Percentiles rank a stretch among this genome's conserved stretches.
phyloP scores from a whole-genome alignment of 495 filamentous ascomycete genomes.

The Tuber microsphaerosporum region DNA sequence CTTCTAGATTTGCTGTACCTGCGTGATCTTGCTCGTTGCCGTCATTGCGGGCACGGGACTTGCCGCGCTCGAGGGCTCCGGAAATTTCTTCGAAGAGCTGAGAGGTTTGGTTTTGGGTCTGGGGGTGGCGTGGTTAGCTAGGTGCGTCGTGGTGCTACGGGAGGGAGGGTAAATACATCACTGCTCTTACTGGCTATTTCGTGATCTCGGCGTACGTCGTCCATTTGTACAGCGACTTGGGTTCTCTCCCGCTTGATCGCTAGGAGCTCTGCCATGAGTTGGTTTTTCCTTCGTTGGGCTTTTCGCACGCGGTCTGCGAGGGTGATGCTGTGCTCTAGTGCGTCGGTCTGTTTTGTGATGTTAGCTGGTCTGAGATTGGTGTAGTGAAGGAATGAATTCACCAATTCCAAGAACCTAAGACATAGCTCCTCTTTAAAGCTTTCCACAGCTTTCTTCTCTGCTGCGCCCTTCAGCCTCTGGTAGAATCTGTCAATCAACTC shows the following conservation, averaged over 20 bases:
- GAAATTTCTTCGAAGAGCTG: constrained; percentile 35
- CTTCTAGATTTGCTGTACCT: constrained; percentile 10
- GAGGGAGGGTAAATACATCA: constrained; percentile 21
- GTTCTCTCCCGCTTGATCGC: constrained; percentile 21
- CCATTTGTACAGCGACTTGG: constrained; percentile 32
- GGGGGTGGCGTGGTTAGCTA: constrained; percentile 3
- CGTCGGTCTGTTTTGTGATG: constrained; percentile 28
- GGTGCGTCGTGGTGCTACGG: neutral
- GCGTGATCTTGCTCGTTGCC: neutral
- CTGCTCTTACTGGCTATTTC: constrained; percentile 22
- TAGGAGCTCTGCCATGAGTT: constrained; percentile 30
- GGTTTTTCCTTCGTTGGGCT: constrained; percentile 27
- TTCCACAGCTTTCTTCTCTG: constrained; percentile 27
- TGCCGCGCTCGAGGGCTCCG: constrained; percentile 30
- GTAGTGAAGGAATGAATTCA: constrained; percentile 11
- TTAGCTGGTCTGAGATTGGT: neutral
- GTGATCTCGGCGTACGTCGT: constrained; percentile 32
- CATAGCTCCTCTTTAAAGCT: constrained; percentile 36
- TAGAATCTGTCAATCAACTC: constrained; percentile 31
- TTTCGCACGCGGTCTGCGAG: constrained; percentile 17
- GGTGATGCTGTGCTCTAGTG: constrained; percentile 28
- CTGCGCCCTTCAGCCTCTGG: constrained; percentile 15
- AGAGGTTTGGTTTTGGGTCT: constrained; percentile 30
- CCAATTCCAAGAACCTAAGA: constrained; percentile 29
- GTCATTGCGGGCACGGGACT: constrained; percentile 7